Evolutionary conservation across 139 green algal species (phyloP).

Genomic region (Microglena sp.): DNA sequence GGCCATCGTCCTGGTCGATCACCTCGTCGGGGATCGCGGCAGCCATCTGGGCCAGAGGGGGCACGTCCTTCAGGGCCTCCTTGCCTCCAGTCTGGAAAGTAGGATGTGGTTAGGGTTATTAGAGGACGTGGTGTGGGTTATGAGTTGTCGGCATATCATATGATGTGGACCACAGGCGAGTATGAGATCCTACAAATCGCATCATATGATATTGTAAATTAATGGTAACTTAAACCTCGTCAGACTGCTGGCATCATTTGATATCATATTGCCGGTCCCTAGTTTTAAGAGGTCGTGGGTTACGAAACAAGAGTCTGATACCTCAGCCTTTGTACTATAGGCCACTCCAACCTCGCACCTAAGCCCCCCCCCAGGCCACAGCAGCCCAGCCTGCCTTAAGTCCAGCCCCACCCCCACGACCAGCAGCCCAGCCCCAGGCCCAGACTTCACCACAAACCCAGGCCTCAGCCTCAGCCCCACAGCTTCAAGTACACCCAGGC

Average conservation of each 20-base stretch:
- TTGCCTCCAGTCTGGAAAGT: conserved; percentile 1
- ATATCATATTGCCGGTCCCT: too few relatives aligned
- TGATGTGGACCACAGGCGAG: too few relatives aligned
- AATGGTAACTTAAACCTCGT: too few relatives aligned
- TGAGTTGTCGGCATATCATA: background rate
- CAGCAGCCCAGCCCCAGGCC: too few relatives aligned
- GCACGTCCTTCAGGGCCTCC: conserved; percentile 42
- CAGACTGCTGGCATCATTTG: too few relatives aligned
- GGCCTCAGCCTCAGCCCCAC: too few relatives aligned
- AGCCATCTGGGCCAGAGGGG: conserved; percentile 35
- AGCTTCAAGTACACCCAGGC: too few relatives aligned
- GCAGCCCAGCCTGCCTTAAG: conserved; percentile 22
- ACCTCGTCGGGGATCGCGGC: conserved; percentile 35
- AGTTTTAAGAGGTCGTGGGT: background rate
- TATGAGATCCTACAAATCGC: too few relatives aligned
- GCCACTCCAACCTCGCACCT: background rate
- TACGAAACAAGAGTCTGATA: background rate
- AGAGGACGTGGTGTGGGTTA: background rate
- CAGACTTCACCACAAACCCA: too few relatives aligned
- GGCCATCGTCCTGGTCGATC: conserved; percentile 23
- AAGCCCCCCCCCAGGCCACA: background rate
- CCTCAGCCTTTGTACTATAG: background rate
- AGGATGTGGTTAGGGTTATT: background rate
- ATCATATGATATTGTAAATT: too few relatives aligned
- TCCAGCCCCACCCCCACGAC: too few relatives aligned